phyloP scores from a whole-genome alignment of 257 asterid species.

The Fraxinus quadrangulata region DNA sequence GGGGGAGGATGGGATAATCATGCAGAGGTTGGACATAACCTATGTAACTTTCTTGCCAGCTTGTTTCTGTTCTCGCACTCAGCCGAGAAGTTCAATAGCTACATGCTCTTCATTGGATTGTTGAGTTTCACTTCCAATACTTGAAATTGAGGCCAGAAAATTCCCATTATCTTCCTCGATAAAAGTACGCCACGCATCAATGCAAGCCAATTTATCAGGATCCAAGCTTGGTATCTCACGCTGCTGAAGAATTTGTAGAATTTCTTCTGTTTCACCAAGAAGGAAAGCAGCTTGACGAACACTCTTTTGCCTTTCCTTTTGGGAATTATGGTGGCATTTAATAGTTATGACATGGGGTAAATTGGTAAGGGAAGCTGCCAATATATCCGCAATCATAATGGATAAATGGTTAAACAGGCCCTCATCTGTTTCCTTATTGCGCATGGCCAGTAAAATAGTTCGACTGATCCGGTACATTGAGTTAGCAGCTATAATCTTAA shows the following conservation, averaged over 20 bases:
- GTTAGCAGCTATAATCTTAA: conserved; percentile 32
- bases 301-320: conserved; percentile 35
- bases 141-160: too few relatives aligned
- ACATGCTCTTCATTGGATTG: too few relatives aligned
- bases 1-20: background rate
- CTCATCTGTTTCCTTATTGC: conserved; percentile 13
- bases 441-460: conserved; percentile 21
- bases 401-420: conserved; percentile 27
- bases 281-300: conserved; percentile 33
- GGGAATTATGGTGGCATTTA: conserved; percentile 25
- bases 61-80: too few relatives aligned
- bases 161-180: background rate
- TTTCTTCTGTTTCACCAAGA: conserved; percentile 30
- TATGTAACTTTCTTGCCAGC: background rate
- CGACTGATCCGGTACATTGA: conserved; percentile 40
- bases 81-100: too few relatives aligned
- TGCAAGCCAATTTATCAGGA: too few relatives aligned
- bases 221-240: too few relatives aligned
- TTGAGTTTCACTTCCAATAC: too few relatives aligned
- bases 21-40: background rate
- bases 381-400: conserved; percentile 37
- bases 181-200: too few relatives aligned
- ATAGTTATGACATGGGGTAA: conserved; percentile 22
- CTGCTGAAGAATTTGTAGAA: conserved; percentile 30
- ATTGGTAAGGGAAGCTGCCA: conserved; percentile 46